Base-by-base conservation (phyloP, 1,139 yeast genomes). In the Casaregolazyma suthepensis region DNA sequence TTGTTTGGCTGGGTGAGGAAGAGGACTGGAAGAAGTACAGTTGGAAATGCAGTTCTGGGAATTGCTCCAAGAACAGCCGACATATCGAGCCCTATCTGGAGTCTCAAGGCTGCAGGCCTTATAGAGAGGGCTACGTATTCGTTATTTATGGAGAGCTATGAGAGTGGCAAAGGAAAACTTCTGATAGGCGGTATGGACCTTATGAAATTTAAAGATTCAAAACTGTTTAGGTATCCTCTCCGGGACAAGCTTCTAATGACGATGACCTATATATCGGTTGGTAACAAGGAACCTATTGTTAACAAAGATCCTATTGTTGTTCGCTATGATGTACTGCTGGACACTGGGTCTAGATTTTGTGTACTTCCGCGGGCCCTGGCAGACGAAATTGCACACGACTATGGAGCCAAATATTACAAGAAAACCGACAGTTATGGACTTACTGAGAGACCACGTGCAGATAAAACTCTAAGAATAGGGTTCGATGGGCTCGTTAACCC, bases 331-430 rank as follows among this genome's bases (percentile, higher is more conserved):
- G 40, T 15, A 13, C 13, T 20, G 64, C 67, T 85, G 40, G 93
- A 85, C 67, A 78, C 88, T 2, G 93, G 93, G 46, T 79, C 90
- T 13, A 81, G 90, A 1, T 69, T 81, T 51, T 74, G 85, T 13
- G 77, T 76, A 58, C 66, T 82, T 1, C 88, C 90, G 17, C 51
- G 62, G 47, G 53, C 54, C 12, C 38, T 62, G 7, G 53, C 63
- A 20, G 58, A 56, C 12, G 56, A 59, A 3, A 53, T 66, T 40
- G 66, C 66, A 12, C 44, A 54, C 2, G 44, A 57, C 10, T 56
- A 61, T 17, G 60, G 61, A 4, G 69, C 68, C 3, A 45, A 43
- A 2, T 59, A 53, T 46, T 60, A 59, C 43, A 50, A 49, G 3
- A 40, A 50, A n/a, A 57, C 62, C 1, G 61, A 61, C 17, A 53